A percentile compares a stretch with the other conserved stretches of the same genome.
These are phyloP conservation scores for Cryptosporidium meleagridis DNA, from an alignment of 169 alveolate species.

Conservation along the genomic window DNA sequence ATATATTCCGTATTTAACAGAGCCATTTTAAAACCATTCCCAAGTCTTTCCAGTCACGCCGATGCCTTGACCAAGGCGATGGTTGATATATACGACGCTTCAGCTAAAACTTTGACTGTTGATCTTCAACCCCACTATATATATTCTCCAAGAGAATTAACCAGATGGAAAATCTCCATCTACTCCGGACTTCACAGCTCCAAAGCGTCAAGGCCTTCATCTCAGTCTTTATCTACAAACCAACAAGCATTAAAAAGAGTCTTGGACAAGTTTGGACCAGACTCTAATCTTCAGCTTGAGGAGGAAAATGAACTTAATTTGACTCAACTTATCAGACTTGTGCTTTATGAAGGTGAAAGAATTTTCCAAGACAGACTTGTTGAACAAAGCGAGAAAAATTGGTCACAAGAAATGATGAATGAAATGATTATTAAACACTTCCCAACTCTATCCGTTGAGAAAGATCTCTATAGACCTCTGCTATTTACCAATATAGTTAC, in stretches of 20 bases:
- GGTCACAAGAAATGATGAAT: constrained; percentile 93
- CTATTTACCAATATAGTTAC: constrained; percentile 85
- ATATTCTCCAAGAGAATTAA: constrained; percentile 97
- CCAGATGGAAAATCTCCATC: constrained; percentile 97
- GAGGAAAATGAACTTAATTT: constrained; percentile 73
- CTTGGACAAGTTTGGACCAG: neutral
- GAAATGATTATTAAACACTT: constrained; percentile 86
- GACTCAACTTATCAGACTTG: constrained; percentile 88
- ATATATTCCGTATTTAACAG: constrained; percentile 97
- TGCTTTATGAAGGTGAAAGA: constrained; percentile 95
- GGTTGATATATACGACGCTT: constrained; percentile 95
- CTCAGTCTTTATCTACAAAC: neutral
- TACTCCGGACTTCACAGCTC: constrained; percentile 54
- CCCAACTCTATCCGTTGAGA: constrained; percentile 80
- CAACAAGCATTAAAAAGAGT: neutral
- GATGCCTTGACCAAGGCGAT: constrained; percentile 94
- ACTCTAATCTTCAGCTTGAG: constrained; percentile 82
- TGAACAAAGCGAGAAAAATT: constrained; percentile 90
- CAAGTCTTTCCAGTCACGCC: constrained; percentile 82
- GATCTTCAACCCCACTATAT: constrained; percentile 97
- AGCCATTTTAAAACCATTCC: constrained; percentile 92
- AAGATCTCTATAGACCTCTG: constrained; percentile 86
- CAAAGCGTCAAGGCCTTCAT: neutral
- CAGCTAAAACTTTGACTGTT: constrained; percentile 92
- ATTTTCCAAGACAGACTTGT: constrained; percentile 96